Conservation (phyloP, 192 early-diverging fungal species). For the Pilaira anomala region DNA sequence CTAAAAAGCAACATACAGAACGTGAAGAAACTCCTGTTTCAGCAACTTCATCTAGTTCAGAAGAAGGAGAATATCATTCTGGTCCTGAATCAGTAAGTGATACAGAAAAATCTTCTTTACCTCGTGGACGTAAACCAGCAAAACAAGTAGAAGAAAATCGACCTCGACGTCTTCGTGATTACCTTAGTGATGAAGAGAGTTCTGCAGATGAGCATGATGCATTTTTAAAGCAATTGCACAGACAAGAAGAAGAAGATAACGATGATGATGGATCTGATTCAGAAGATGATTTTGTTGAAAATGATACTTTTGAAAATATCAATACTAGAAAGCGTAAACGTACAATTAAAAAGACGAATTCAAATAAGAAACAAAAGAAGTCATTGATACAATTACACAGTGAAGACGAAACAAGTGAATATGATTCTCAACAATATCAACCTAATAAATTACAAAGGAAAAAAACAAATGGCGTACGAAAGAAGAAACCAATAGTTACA, state of each 20-base stretch:
- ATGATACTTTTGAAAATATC: constrained; percentile 5
- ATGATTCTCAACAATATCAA: neutral
- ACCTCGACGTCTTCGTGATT: constrained; percentile 44
- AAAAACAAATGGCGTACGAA: neutral
- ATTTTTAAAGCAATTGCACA: constrained; percentile 46
- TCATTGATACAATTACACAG: neutral
- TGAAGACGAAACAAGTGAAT: constrained; percentile 8
- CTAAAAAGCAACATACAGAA: neutral
- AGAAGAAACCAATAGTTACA: neutral
- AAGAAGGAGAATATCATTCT: constrained; percentile 31
- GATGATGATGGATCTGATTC: constrained; percentile 6
- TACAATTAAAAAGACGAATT: neutral
- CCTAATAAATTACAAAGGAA: no score
- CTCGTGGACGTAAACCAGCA: neutral
- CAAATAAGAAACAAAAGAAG: constrained; percentile 4
- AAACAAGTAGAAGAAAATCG: constrained; percentile 12
- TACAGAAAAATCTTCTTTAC: neutral
- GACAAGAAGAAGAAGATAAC: constrained; percentile 30
- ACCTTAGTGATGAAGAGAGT: constrained; percentile 45
- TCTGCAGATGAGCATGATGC: constrained; percentile 39
- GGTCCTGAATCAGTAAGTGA: constrained; percentile 29
- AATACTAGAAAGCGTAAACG: constrained; percentile 3
- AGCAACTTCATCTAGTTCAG: constrained; percentile 18
- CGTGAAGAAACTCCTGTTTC: neutral
- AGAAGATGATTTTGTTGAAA: constrained; percentile 20